phyloP scores from a whole-genome alignment of 805 yeast genomes.

The Scheffersomyces coipomensis region DNA sequence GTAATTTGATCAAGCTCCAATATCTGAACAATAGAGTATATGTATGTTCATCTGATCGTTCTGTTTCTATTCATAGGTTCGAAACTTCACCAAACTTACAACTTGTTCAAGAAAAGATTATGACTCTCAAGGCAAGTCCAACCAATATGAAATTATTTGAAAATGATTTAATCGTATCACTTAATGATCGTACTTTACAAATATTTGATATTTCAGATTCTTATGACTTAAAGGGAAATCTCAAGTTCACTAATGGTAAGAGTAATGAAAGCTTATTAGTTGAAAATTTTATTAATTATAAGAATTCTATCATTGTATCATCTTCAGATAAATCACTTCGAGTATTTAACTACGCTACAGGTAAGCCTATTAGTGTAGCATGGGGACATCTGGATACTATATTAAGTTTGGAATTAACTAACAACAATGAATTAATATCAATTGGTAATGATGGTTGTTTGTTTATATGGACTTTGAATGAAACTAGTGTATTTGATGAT shows the following conservation, averaged over 20 bases:
- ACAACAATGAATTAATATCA: conserved; percentile 30
- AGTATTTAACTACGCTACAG: conserved; percentile 43
- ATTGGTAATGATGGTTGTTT: conserved; percentile 56
- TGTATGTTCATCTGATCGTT: conserved; percentile 62
- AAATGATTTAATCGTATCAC: conserved; percentile 47
- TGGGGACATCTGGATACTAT: conserved; percentile 58
- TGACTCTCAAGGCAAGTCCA: conserved; percentile 54
- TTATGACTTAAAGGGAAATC: conserved; percentile 31
- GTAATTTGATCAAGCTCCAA: conserved; percentile 43
- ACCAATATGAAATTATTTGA: conserved; percentile 33
- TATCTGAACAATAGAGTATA: conserved; percentile 32
- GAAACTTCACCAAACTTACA: conserved; percentile 14
- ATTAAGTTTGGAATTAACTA: conserved; percentile 32
- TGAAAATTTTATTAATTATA: conserved; percentile 39
- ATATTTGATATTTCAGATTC: conserved; percentile 33
- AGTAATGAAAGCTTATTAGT: conserved; percentile 41
- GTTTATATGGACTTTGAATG: conserved; percentile 42
- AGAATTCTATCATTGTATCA: conserved; percentile 37
- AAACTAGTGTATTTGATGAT: neutral
- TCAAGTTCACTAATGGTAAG: conserved; percentile 41
- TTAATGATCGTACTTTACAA: conserved; percentile 48
- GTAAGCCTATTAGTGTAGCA: conserved; percentile 45
- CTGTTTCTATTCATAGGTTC: conserved; percentile 52
- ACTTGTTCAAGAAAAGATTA: conserved; percentile 41
- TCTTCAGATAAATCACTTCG: conserved; percentile 60